Conservation (phyloP, 2,329 filamentous ascomycete genomes). For the Cercospora berteroae region DNA sequence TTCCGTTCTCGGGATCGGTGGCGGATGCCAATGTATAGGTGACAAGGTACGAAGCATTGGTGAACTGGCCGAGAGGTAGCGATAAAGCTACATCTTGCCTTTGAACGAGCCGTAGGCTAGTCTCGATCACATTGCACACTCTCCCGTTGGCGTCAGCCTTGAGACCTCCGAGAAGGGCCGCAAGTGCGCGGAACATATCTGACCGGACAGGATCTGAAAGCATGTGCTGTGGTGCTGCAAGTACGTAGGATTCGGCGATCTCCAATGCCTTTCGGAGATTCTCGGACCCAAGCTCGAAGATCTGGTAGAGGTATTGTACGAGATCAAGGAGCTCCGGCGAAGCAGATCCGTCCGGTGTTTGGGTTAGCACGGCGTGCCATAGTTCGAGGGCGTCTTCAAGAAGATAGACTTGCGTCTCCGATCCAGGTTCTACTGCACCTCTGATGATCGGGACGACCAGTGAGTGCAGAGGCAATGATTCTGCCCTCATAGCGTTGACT, state of each 20-base stretch:
- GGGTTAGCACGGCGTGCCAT: constrained; percentile 74
- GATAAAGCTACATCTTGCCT: constrained; percentile 34
- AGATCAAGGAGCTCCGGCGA: constrained; percentile 45
- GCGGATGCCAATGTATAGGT: constrained; percentile 18
- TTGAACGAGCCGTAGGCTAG: constrained; percentile 46
- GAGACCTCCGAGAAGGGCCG: constrained; percentile 45
- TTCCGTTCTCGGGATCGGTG: constrained; percentile 19
- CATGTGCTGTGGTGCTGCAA: constrained; percentile 49
- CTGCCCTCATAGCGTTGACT: constrained; percentile 77
- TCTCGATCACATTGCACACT: constrained; percentile 48
- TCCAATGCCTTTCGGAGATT: constrained; percentile 49
- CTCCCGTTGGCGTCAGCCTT: constrained; percentile 50
- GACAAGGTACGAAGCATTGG: constrained; percentile 19
- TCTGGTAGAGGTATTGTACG: constrained; percentile 46
- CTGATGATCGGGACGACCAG: constrained; percentile 80
- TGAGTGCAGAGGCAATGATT: constrained; percentile 73
- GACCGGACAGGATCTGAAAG: constrained; percentile 44
- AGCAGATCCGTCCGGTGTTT: constrained; percentile 47
- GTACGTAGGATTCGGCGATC: constrained; percentile 50
- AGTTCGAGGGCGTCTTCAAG: constrained; percentile 90
- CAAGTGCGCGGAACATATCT: constrained; percentile 41
- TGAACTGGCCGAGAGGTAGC: constrained; percentile 19
- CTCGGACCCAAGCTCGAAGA: constrained; percentile 51
- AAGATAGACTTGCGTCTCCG: constrained; percentile 72
- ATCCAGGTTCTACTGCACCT: constrained; percentile 73